These are phyloP conservation scores for Salvia miltiorrhiza DNA, from an alignment of 257 asterid species.

Conservation along the genomic window DNA sequence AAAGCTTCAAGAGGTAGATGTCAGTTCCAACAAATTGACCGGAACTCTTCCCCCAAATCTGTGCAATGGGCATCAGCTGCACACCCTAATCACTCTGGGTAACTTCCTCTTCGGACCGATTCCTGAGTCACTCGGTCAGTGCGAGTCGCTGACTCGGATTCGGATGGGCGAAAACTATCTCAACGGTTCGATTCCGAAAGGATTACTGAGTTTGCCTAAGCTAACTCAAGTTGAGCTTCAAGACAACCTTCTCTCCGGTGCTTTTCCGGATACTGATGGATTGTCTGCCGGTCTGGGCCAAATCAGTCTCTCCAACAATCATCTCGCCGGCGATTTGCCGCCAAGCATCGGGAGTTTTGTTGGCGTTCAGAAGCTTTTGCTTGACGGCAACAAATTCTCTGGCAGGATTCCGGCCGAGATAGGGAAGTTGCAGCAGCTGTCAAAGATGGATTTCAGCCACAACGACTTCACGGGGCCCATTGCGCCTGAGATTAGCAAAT, in stretches of 20 bases:
- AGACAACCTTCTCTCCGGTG: slow-evolving; percentile 72
- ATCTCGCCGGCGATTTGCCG: slow-evolving; percentile 70
- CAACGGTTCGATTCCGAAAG: slow-evolving; percentile 79
- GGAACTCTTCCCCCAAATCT: slow-evolving; percentile 74
- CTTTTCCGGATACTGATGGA: slow-evolving; percentile 51
- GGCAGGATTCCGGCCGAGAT: slow-evolving; percentile 75
- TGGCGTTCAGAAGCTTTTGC: slow-evolving; percentile 87
- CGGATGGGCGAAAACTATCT: slow-evolving; percentile 91
- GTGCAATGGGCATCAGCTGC: slow-evolving; percentile 61
- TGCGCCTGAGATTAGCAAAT: slow-evolving; percentile 71
- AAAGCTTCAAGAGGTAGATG: slow-evolving; percentile 61
- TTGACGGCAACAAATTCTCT: slow-evolving; percentile 84
- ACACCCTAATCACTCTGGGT: slow-evolving; percentile 68
- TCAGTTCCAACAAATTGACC: slow-evolving; percentile 85
- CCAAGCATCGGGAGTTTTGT: slow-evolving; percentile 74
- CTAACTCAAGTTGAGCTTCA: slow-evolving; percentile 88
- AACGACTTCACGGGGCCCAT: slow-evolving; percentile 65
- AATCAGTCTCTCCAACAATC: slow-evolving; percentile 84
- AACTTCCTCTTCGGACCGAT: slow-evolving; percentile 86
- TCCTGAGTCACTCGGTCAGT: slow-evolving; percentile 72
- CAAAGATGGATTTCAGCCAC: slow-evolving; percentile 88
- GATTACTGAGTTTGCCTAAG: slow-evolving; percentile 70
- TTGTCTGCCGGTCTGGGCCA: slow-evolving; percentile 60
- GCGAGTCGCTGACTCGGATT: slow-evolving; percentile 68
- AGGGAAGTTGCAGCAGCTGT: slow-evolving; percentile 85